Base-by-base conservation (phyloP, 345 rosid species). In the Gossypium arboreum region DNA sequence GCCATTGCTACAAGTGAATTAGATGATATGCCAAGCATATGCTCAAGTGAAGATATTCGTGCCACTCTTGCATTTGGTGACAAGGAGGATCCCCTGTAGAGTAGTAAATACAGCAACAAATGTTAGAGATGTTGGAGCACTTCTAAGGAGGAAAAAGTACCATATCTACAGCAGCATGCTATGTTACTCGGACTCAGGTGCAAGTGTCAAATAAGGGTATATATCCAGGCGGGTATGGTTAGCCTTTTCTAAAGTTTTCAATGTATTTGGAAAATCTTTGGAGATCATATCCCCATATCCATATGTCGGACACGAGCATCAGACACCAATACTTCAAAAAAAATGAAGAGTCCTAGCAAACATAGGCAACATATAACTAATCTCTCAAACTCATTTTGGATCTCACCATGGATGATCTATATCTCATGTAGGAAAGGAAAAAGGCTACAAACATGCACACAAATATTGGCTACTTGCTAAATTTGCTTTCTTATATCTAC, bases 1-100 rank as follows among this genome's bases (percentile, higher is more conserved):
- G 99, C 99, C 98, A 95, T 95, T 48, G 99, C 89, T 27, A 95
- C 97, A 24, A 95, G 92, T 47, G 97, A 95, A 80, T 91, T 90
- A 61, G 99, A 95, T 78, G 99, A 87, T 80, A 93, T 91, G 81
- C 89, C 84, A 11, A 93, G 85, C 99, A 93, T 95, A 84, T 82
- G 86, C 86, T 95, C 98, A 22, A 95, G 97, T 55, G 97, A 93
- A 71, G 94, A 88, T 81, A 88, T 91, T 72, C 98, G 78, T 43
- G 99, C 89, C 90, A 86, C 81, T 81, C 99, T 89, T 58, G 99
- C 97, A 85, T 81, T 89, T 73, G 99, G 97, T 73, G 98, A 93
- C 97, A 93, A 87, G 17, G 99, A 95, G 73, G 98, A 91, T 69
- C 89, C 98, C 89, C 99, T 95, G 93, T 64, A 64, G 11, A 75